Conservation (phyloP, 495 filamentous ascomycete species). For the Pseudevernia furfuracea region DNA sequence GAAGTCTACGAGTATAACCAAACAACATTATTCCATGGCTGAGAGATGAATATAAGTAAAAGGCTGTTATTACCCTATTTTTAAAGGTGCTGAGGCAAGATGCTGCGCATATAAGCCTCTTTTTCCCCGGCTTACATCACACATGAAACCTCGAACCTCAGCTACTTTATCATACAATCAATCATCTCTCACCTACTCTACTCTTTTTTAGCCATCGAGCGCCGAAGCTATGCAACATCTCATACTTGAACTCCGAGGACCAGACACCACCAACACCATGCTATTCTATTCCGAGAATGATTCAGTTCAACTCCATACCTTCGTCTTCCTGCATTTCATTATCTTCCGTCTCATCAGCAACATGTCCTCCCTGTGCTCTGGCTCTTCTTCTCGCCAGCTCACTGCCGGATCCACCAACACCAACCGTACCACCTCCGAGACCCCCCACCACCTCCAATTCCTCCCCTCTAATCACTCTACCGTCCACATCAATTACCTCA, state of each 20-base stretch:
- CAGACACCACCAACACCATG: constrained; percentile 18
- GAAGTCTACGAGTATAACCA: too few species aligned
- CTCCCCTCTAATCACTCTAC: constrained; percentile 72
- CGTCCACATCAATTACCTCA: constrained; percentile 85
- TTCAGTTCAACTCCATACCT: constrained; percentile 23
- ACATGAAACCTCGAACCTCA: not conserved
- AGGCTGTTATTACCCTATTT: not conserved
- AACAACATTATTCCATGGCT: too few species aligned
- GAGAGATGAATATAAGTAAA: too few species aligned
- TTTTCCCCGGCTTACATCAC: not conserved
- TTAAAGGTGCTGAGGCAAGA: too few species aligned
- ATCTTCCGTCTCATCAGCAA: constrained; percentile 20
- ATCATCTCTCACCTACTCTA: not conserved
- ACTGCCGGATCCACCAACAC: constrained; percentile 42
- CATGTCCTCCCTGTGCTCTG: constrained; percentile 17
- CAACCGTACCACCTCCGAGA: constrained; percentile 54
- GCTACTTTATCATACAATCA: not conserved
- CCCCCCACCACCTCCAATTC: constrained; percentile 75
- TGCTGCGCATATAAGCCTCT: not conserved
- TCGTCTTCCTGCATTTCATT: constrained; percentile 24
- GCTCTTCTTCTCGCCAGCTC: constrained; percentile 33
- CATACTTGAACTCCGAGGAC: not conserved
- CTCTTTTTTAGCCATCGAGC: not conserved
- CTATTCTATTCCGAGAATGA: constrained; percentile 11
- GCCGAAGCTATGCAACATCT: constrained; percentile 13